Conservation (phyloP, 495 filamentous ascomycete genomes). For the Hyaloscypha variabilis region DNA sequence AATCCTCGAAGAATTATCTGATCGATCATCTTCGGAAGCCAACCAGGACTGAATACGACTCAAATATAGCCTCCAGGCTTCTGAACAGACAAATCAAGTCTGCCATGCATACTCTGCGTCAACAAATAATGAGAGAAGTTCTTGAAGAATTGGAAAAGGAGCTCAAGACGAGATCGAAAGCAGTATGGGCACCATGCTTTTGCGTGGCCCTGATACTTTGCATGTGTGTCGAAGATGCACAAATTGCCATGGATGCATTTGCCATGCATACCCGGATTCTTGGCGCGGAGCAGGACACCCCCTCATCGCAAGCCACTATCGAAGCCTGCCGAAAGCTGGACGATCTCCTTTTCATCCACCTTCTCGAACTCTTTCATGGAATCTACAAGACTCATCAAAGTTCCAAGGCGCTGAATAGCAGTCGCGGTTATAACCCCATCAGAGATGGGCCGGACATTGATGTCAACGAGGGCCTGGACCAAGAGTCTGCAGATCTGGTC, state of each 20-base stretch:
- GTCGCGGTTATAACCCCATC: slow-evolving; percentile 8
- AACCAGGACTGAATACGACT: neutral
- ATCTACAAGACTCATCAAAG: slow-evolving; percentile 5
- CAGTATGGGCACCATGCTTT: slow-evolving; percentile 14
- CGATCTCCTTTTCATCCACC: slow-evolving; percentile 12
- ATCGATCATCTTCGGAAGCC: neutral
- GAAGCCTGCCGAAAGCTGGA: slow-evolving; percentile 17
- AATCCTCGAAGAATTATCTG: slow-evolving; percentile 3
- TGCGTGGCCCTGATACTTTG: slow-evolving; percentile 16
- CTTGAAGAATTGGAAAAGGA: slow-evolving; percentile 19
- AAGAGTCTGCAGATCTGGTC: slow-evolving; percentile 11
- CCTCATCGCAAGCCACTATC: slow-evolving; percentile 4
- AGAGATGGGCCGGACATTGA: slow-evolving; percentile 12
- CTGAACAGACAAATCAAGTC: slow-evolving; percentile 18
- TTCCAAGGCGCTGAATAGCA: neutral
- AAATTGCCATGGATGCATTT: slow-evolving; percentile 15
- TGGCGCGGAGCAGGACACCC: neutral
- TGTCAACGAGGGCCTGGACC: slow-evolving; percentile 5
- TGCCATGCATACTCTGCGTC: slow-evolving; percentile 6
- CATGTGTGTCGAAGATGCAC: slow-evolving; percentile 17
- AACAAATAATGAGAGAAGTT: slow-evolving; percentile 13
- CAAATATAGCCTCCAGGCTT: slow-evolving; percentile 4
- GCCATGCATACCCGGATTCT: slow-evolving; percentile 9
- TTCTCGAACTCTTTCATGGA: slow-evolving; percentile 12
- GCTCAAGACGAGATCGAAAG: slow-evolving; percentile 10